Conservation (phyloP, 306 rosid species). For the Albizia julibrissin region DNA sequence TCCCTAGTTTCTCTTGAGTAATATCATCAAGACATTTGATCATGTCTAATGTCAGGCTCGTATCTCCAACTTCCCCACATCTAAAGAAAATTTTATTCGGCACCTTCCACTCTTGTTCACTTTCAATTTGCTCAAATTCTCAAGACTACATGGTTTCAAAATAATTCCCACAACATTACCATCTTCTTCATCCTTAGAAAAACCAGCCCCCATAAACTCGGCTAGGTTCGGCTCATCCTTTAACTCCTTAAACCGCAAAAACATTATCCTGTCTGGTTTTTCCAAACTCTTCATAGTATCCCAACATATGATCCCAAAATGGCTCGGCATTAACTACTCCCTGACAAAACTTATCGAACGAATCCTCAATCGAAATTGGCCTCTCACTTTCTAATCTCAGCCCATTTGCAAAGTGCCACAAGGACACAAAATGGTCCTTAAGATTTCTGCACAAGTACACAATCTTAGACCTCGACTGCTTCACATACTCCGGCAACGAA, state of each 20-base stretch:
- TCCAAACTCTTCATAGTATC: constrained; percentile 1
- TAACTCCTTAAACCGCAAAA: constrained; percentile 17
- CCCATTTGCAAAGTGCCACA: constrained; percentile 41
- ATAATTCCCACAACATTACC: constrained; percentile 26
- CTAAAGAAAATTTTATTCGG: constrained; percentile 29
- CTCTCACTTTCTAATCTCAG: constrained; percentile 3
- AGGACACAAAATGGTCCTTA: constrained; percentile 41
- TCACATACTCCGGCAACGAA: constrained; percentile 11
- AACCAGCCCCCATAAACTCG: constrained; percentile 2
- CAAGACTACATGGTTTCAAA: constrained; percentile 38
- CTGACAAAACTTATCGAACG: constrained; percentile 1
- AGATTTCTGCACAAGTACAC: constrained; percentile 45
- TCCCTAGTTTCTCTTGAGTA: constrained; percentile 14
- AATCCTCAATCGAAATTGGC: constrained; percentile 14
- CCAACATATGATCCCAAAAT: constrained; percentile 9
- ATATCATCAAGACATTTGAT: not conserved
- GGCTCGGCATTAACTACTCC: not conserved
- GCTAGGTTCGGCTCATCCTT: not conserved
- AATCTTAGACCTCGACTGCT: constrained; percentile 31
- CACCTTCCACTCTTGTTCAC: constrained; percentile 42
- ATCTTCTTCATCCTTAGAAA: constrained; percentile 28
- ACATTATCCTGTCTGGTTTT: not conserved
- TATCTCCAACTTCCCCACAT: constrained; percentile 39
- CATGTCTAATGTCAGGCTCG: constrained; percentile 31
- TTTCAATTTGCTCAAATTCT: constrained; percentile 37